Evolutionary conservation across 208 protist species (phyloP).

Genomic region (Angomonas ambiguus): DNA sequence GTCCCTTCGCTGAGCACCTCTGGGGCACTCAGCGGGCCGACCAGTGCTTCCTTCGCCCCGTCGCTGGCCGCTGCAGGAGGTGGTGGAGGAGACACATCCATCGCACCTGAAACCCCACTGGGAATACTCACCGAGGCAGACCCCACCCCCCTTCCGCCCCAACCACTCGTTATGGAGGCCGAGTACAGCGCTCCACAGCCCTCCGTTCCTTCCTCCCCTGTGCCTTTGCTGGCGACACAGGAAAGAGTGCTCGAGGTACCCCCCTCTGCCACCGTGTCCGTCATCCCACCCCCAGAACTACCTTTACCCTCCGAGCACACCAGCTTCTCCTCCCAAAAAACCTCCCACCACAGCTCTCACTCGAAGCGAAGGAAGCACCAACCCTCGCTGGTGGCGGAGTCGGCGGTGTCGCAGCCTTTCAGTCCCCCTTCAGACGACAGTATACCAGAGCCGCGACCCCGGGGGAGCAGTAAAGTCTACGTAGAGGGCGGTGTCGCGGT

Average conservation of each 20-base stretch:
- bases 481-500: neutral
- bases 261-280: neutral
- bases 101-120: neutral
- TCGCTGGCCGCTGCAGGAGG: neutral
- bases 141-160: neutral
- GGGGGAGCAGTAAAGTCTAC: neutral
- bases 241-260: neutral
- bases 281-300: neutral
- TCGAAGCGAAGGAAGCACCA: neutral
- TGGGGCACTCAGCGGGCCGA: neutral
- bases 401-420: neutral
- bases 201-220: neutral
- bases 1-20: neutral
- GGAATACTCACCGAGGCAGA: neutral
- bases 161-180: neutral
- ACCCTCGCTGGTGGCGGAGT: neutral
- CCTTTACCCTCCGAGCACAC: neutral
- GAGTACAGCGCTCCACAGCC: neutral
- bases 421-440: neutral
- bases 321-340: neutral
- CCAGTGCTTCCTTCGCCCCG: neutral
- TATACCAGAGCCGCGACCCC: neutral
- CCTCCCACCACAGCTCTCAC: neutral
- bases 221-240: neutral
- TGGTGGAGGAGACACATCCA: neutral